A percentile compares a stretch with the other conserved stretches of the same genome.
Conservation (phyloP, 1,284 basidiomycete genomes). For the Puccinia sorghi region DNA sequence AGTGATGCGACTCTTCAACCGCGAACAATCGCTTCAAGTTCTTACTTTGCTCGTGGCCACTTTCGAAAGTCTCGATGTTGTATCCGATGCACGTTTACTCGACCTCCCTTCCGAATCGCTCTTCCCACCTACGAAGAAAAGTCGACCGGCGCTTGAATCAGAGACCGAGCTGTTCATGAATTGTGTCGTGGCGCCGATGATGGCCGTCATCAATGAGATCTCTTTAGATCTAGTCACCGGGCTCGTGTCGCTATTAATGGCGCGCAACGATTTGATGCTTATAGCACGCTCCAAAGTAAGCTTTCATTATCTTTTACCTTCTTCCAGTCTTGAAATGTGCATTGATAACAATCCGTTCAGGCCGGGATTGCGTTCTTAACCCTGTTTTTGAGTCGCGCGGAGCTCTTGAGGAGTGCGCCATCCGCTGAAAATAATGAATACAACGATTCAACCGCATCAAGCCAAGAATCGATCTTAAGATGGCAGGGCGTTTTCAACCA, state of each 20-base stretch:
- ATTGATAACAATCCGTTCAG: slow-evolving; percentile 59
- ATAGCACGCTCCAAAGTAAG: slow-evolving; percentile 74
- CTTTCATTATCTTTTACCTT: background rate
- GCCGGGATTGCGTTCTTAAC: slow-evolving; percentile 91
- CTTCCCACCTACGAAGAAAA: slow-evolving; percentile 50
- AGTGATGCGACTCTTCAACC: slow-evolving; percentile 78
- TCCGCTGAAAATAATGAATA: slow-evolving; percentile 58
- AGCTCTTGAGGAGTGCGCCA: slow-evolving; percentile 77
- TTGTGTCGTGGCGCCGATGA: slow-evolving; percentile 80
- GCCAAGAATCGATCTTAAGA: slow-evolving; percentile 36
- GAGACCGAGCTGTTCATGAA: slow-evolving; percentile 87
- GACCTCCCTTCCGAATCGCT: slow-evolving; percentile 52
- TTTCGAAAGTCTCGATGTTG: slow-evolving; percentile 89
- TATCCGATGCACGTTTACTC: slow-evolving; percentile 68
- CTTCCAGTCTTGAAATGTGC: background rate
- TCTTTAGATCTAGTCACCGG: slow-evolving; percentile 81
- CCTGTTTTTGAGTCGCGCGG: slow-evolving; percentile 85
- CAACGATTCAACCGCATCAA: slow-evolving; percentile 47
- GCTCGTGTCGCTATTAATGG: slow-evolving; percentile 77
- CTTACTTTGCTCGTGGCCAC: slow-evolving; percentile 90
- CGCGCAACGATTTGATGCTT: slow-evolving; percentile 73
- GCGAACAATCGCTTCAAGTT: slow-evolving; percentile 78
- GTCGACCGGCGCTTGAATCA: slow-evolving; percentile 69
- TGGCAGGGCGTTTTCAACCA: slow-evolving; percentile 59
- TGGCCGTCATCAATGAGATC: slow-evolving; percentile 75